These are phyloP conservation scores for Cryphonectria parasitica DNA, from an alignment of 2,329 filamentous ascomycete species.

Conservation along the genomic window DNA sequence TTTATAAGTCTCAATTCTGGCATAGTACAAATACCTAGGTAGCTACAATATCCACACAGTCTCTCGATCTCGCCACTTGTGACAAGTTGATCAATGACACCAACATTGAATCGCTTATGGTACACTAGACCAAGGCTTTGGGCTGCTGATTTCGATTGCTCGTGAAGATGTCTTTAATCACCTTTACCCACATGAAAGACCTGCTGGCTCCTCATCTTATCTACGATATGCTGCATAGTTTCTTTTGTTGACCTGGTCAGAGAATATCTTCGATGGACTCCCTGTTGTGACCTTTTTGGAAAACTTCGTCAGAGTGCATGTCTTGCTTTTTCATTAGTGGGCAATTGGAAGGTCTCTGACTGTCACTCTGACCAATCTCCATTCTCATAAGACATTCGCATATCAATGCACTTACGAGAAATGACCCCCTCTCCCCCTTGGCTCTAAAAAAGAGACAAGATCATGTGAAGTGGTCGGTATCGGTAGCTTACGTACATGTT, in stretches of 20 bases:
- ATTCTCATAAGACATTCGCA: too few species aligned
- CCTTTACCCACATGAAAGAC: not conserved
- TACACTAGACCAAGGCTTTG: not conserved
- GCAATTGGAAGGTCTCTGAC: too few species aligned
- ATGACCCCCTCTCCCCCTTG: too few species aligned
- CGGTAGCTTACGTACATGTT: not conserved
- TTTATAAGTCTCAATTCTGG: too few species aligned
- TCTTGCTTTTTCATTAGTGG: too few species aligned
- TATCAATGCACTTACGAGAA: too few species aligned
- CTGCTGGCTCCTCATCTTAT: not conserved
- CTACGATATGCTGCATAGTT: not conserved
- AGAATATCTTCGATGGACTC: not conserved
- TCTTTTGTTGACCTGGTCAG: not conserved
- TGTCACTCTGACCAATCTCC: too few species aligned
- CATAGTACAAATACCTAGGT: not conserved
- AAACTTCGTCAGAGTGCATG: too few species aligned
- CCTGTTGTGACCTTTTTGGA: not conserved
- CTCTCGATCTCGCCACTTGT: not conserved
- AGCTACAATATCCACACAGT: too few species aligned
- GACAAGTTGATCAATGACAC: not conserved
- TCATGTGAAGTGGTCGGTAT: not conserved
- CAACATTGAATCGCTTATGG: too few species aligned
- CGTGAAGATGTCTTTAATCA: not conserved
- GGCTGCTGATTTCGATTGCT: not conserved
- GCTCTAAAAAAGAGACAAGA: not conserved